A percentile compares a stretch with the other conserved stretches of the same genome.
Evolutionary conservation across 768 basidiomycete genomes (phyloP).

Genomic region (Myochromella boudieri): DNA sequence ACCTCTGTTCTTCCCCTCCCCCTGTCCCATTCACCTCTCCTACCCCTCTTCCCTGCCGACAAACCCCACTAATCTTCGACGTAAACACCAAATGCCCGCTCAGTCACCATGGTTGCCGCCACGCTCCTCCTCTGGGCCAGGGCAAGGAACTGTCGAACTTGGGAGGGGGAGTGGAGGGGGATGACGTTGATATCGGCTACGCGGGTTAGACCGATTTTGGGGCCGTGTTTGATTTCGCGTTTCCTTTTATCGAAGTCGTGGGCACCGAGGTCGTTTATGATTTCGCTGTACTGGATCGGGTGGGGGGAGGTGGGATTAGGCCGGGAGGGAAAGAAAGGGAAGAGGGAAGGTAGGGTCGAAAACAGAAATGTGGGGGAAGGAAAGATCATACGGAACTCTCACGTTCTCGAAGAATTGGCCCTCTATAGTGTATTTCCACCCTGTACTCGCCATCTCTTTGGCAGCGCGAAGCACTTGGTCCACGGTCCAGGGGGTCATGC

Average conservation of each 20-base stretch:
- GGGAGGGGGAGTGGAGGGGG: constrained; percentile 67
- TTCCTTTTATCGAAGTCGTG: constrained; percentile 89
- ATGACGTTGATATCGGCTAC: constrained; percentile 84
- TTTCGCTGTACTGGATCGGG: constrained; percentile 76
- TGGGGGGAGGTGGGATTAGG: constrained; percentile 4
- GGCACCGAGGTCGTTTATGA: constrained; percentile 88
- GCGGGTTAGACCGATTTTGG: constrained; percentile 68
- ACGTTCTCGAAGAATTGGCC: constrained; percentile 97
- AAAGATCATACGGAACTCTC: too few species aligned
- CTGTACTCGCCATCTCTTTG: constrained; percentile 71
- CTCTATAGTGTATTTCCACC: constrained; percentile 90
- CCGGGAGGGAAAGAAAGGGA: constrained; percentile 4
- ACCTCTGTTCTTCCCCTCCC: constrained; percentile 37
- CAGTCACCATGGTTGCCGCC: constrained; percentile 92
- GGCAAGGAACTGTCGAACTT: constrained; percentile 73
- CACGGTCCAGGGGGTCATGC: constrained; percentile 95
- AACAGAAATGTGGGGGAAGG: too few species aligned
- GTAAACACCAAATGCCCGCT: constrained; percentile 93
- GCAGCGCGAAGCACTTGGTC: constrained; percentile 84
- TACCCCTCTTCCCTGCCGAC: constrained; percentile 45
- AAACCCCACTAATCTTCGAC: constrained; percentile 71
- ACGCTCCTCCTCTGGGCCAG: constrained; percentile 83
- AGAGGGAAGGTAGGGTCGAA: constrained; percentile 11
- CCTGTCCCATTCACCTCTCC: constrained; percentile 78
- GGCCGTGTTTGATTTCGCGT: constrained; percentile 92